Conservation (phyloP, 225 moss, liverwort and hornwort genomes). For the Antitrichia curtipendula region DNA sequence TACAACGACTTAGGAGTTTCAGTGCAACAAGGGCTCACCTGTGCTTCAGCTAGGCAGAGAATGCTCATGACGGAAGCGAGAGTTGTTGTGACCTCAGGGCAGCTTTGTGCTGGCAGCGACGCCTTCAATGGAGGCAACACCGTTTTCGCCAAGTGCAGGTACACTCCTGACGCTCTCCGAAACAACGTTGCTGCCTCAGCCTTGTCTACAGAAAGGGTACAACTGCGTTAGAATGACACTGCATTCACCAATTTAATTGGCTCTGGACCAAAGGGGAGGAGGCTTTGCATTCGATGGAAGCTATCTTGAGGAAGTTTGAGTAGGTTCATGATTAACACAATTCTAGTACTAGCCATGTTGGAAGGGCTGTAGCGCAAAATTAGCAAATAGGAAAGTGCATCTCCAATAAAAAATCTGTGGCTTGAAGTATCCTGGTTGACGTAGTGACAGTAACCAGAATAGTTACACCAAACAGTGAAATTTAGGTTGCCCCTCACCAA, state of each 20-base stretch:
- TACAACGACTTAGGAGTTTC: neutral
- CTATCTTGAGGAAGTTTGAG: neutral
- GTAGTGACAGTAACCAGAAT: neutral
- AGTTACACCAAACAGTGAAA: neutral
- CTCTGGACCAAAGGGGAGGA: neutral
- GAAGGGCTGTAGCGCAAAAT: neutral
- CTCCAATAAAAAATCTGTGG: neutral
- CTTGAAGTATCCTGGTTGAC: neutral
- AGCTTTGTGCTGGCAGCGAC: conserved; percentile 34
- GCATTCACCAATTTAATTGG: neutral
- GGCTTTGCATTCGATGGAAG: no score
- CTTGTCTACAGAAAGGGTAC: neutral
- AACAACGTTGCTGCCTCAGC: conserved; percentile 48
- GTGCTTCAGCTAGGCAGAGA: conserved; percentile 76
- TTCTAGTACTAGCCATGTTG: neutral
- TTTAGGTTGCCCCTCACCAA: no score
- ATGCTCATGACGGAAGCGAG: conserved; percentile 78
- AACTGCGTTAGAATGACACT: neutral
- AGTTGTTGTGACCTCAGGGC: conserved; percentile 35
- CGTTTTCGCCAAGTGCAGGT: conserved; percentile 57
- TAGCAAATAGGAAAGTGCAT: neutral
- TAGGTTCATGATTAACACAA: neutral
- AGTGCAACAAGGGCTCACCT: conserved; percentile 22
- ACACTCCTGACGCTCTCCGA: conserved; percentile 85
- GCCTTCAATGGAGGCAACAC: conserved; percentile 53